A percentile compares a stretch with the other conserved stretches of the same genome.
Conservation (phyloP, 23 red algal species). For the Gracilaria domingensis region DNA sequence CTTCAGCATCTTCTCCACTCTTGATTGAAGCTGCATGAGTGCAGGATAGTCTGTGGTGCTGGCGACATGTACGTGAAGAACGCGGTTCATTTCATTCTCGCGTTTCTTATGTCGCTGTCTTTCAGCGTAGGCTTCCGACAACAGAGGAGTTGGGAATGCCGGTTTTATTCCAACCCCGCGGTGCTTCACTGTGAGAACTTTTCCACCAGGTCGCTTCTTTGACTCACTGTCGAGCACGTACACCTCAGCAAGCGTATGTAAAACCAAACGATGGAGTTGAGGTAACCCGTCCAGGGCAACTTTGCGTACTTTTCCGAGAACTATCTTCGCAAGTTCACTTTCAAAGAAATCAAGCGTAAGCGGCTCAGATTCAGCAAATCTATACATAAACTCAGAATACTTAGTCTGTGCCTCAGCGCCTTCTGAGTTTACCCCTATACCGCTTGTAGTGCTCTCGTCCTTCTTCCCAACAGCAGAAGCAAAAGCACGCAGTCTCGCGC, state of each 20-base stretch:
- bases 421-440: not conserved
- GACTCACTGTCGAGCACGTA: constrained; percentile 64
- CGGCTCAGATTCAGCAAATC: constrained; percentile 61
- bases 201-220: not conserved
- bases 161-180: constrained; percentile 64
- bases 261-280: constrained; percentile 48
- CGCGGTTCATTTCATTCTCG: constrained; percentile 42
- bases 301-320: constrained; percentile 49
- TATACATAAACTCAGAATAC: constrained; percentile 55
- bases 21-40: constrained; percentile 4
- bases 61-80: constrained; percentile 31
- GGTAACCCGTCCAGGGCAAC: constrained; percentile 54
- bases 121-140: constrained; percentile 45
- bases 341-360: constrained; percentile 54
- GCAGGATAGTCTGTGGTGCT: constrained; percentile 5
- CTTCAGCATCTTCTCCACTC: constrained; percentile 6
- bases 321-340: constrained; percentile 47
- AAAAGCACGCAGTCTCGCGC: constrained; percentile 59
- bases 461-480: constrained; percentile 72
- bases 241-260: constrained; percentile 56
- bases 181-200: constrained; percentile 43
- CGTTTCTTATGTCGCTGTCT: constrained; percentile 13
- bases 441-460: not conserved
- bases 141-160: constrained; percentile 31
- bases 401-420: constrained; percentile 4